A percentile compares a stretch with the other conserved stretches of the same genome.
Conservation (phyloP, 352 stramenopile species). For the Blastocystis sp. region DNA sequence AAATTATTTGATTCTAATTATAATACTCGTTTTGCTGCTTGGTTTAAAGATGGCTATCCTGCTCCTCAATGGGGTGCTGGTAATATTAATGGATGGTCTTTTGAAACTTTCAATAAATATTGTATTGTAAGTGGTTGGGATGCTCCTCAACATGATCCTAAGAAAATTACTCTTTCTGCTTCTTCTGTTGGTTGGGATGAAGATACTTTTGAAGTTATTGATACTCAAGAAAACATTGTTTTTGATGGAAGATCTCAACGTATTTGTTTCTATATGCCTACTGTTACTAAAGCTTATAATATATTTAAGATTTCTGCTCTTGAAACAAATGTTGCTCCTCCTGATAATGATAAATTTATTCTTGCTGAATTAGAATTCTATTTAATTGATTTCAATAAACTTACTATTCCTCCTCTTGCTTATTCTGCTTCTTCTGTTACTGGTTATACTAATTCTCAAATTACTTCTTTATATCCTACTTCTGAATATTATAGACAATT, state of each 20-base stretch:
- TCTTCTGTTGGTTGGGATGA: conserved; percentile 19
- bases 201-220: neutral
- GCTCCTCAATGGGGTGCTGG: too few species aligned
- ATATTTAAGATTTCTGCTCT: too few species aligned
- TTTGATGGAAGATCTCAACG: too few species aligned
- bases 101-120: conserved; percentile 29
- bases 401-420: neutral
- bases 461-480: conserved; percentile 16
- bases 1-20: conserved; percentile 5
- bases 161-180: neutral
- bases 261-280: conserved; percentile 34
- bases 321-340: too few species aligned
- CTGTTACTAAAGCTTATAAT: conserved; percentile 5
- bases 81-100: neutral
- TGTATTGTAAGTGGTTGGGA: conserved; percentile 14
- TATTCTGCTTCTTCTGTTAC: neutral
- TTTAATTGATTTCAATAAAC: neutral
- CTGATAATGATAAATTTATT: too few species aligned
- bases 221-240: too few species aligned
- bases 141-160: neutral
- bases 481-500: conserved; percentile 3
- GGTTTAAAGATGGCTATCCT: neutral
- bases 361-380: too few species aligned
- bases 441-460: conserved; percentile 7
- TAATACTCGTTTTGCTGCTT: neutral